These are phyloP conservation scores for Candida sithepensis DNA, from an alignment of 805 yeast species.

Conservation along the genomic window DNA sequence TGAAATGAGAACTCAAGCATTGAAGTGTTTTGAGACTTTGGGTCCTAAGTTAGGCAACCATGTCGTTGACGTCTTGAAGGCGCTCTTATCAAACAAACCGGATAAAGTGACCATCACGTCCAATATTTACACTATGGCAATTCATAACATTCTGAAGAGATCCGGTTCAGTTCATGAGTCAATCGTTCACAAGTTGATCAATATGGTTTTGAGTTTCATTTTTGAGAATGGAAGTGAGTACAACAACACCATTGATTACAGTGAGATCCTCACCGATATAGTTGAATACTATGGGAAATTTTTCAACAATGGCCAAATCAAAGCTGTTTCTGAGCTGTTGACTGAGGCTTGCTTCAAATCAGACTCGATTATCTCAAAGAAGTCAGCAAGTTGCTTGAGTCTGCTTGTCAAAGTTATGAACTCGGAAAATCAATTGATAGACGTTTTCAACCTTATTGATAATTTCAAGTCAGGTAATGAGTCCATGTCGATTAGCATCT, in stretches of 20 bases:
- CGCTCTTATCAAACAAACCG: slow-evolving; percentile 22
- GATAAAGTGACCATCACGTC: slow-evolving; percentile 36
- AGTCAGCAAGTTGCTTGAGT: slow-evolving; percentile 40
- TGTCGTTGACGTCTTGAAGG: slow-evolving; percentile 30
- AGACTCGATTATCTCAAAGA: slow-evolving; percentile 42
- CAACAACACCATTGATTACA: slow-evolving; percentile 43
- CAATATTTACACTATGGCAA: slow-evolving; percentile 50
- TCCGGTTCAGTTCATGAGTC: slow-evolving; percentile 20
- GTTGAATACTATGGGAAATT: slow-evolving; percentile 41
- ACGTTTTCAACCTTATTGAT: background rate
- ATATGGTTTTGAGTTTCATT: slow-evolving; percentile 34
- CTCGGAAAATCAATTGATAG: slow-evolving; percentile 13
- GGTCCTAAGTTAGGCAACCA: slow-evolving; percentile 36
- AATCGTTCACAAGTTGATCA: slow-evolving; percentile 28
- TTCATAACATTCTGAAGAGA: slow-evolving; percentile 40
- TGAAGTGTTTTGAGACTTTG: slow-evolving; percentile 43
- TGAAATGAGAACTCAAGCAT: slow-evolving; percentile 74
- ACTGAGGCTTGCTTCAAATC: slow-evolving; percentile 6
- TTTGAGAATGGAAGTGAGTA: slow-evolving; percentile 23
- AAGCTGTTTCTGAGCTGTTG: slow-evolving; percentile 12
- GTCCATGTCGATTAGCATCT: slow-evolving; percentile 15
- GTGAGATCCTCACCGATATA: slow-evolving; percentile 59
- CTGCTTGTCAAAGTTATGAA: slow-evolving; percentile 27
- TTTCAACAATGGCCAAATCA: slow-evolving; percentile 21
- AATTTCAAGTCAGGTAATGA: slow-evolving; percentile 5